Evolutionary conservation across 495 filamentous ascomycete species (phyloP), one percentile per base, ranked within the genome.

Genomic region (Poronia punctata): DNA sequence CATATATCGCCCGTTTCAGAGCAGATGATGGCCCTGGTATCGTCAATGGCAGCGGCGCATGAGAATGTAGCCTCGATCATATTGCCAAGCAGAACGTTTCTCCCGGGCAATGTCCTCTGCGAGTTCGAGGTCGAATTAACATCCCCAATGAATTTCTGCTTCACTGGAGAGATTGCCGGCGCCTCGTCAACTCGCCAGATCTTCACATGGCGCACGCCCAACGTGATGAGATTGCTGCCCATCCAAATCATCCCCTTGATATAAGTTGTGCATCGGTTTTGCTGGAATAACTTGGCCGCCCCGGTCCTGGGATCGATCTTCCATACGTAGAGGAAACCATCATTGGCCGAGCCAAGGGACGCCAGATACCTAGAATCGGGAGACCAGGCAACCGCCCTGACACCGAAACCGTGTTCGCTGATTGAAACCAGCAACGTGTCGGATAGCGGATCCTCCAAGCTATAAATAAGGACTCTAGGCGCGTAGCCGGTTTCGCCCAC

Each of bases 401-500:
- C 86, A 23, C 92, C 92, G 52, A 86, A 95, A 0, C 79, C 84
- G 61, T 98, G 92, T 48, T 97, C 93, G 21, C 77, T 82, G 34
- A 97, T 71, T 20, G 86, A 85, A 8, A 82, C 81, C n/a, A 95
- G 68, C 18, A 92, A 92, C 10, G 75, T 72, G 55, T 96, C 89
- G 12, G 80, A 78, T 6, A 84, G 79, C 24, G 72, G 71, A 54
- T 93, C 86, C 52, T 79, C 72, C 7, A 88, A 82, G 27, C 78
- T 86, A 63, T 93, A 98, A 25, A 98, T 80, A 31, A 96, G 72
- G 4, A 97, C 86, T 31, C 93, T 74, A 6, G 92, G 92, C 43
- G 83, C 85, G 62, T 96, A 95, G 35, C 92, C 92, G 18, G 88
- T 95, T 79, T 98, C 92, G 57, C 92, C 92, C 21, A 96, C 81